Conservation (phyloP, 306 rosid genomes). For the Trichosanthes cucumerina region DNA sequence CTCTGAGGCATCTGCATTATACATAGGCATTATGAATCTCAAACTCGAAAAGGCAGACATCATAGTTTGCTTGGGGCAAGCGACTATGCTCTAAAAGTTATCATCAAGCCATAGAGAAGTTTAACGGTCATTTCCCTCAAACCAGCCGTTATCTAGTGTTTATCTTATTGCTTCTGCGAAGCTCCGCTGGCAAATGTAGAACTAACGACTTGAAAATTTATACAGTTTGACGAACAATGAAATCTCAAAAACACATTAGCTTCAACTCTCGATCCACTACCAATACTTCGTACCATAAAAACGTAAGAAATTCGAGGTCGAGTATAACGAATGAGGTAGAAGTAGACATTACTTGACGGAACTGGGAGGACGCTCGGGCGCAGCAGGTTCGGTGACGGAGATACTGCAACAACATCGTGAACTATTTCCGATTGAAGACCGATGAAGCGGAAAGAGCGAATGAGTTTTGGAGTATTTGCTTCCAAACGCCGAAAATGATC, state of each 20-base stretch:
- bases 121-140: neutral
- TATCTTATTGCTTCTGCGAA: neutral
- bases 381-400: constrained; percentile 25
- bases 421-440: constrained; percentile 7
- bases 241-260: neutral
- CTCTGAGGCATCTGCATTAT: neutral
- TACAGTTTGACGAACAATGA: neutral
- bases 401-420: constrained; percentile 38
- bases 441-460: constrained; percentile 20
- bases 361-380: constrained; percentile 31
- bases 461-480: constrained; percentile 8
- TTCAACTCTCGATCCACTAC: neutral
- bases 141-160: neutral
- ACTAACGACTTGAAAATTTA: neutral
- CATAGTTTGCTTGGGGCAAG: neutral
- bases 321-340: neutral
- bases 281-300: neutral
- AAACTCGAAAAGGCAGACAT: neutral
- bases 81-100: neutral
- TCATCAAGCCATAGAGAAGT: neutral
- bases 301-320: neutral
- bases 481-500: constrained; percentile 30
- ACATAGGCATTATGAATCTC: neutral
- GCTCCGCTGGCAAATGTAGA: neutral
- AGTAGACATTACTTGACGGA: constrained; percentile 38